Evolutionary conservation across 2,329 filamentous ascomycete species (phyloP).

Genomic region (Neopestalotiopsis rosae): DNA sequence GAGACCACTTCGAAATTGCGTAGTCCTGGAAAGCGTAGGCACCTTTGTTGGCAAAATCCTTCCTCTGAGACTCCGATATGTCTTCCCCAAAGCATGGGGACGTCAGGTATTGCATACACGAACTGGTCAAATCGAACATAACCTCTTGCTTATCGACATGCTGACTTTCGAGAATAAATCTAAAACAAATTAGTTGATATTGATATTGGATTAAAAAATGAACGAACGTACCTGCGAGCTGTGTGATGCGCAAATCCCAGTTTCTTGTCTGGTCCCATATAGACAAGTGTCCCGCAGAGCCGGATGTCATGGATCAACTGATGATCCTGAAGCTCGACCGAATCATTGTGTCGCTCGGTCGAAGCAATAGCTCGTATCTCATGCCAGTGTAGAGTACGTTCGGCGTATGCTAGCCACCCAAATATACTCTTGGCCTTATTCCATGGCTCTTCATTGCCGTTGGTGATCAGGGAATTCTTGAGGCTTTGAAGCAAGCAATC

Average conservation of each 20-base stretch:
- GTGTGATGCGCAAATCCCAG: constrained; percentile 45
- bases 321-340: constrained; percentile 28
- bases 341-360: constrained; percentile 25
- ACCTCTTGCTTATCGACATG: constrained; percentile 30
- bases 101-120: constrained; percentile 42
- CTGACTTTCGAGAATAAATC: constrained; percentile 30
- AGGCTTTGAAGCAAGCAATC: constrained; percentile 31
- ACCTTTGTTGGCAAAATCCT: constrained; percentile 28
- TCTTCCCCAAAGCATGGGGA: constrained; percentile 35
- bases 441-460: constrained; percentile 25
- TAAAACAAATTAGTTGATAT: background rate
- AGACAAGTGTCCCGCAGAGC: constrained; percentile 43
- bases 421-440: constrained; percentile 37
- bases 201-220: background rate
- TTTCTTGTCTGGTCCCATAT: constrained; percentile 33
- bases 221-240: constrained; percentile 26
- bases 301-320: constrained; percentile 32
- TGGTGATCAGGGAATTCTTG: constrained; percentile 15
- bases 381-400: constrained; percentile 44
- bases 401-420: constrained; percentile 45
- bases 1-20: constrained; percentile 39
- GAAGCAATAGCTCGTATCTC: constrained; percentile 45
- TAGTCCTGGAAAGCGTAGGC: constrained; percentile 46
- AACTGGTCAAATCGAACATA: constrained; percentile 36
- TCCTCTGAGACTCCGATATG: constrained; percentile 21